phyloP scores from a whole-genome alignment of 345 rosid species.

The Eucalyptus cloeziana region DNA sequence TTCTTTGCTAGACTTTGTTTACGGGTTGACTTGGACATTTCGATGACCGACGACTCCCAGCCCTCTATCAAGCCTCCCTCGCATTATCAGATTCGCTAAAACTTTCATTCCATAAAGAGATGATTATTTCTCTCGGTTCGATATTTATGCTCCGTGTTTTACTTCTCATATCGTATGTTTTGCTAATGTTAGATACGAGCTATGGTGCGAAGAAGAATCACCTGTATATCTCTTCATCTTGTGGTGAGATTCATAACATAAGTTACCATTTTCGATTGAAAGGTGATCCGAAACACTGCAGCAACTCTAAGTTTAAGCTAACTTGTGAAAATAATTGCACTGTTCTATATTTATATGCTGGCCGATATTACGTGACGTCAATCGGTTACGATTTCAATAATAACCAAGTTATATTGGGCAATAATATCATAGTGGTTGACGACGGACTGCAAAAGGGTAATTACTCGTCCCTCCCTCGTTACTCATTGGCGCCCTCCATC shows the following conservation, averaged over 20 bases:
- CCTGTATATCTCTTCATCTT: rapidly evolving
- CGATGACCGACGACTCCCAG: not conserved
- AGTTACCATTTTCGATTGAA: not conserved
- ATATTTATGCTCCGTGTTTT: rapidly evolving
- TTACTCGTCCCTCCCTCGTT: not conserved
- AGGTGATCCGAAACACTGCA: rapidly evolving
- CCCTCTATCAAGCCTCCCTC: not conserved
- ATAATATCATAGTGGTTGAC: not conserved
- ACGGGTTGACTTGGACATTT: no score
- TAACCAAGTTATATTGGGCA: rapidly evolving
- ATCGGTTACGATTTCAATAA: rapidly evolving
- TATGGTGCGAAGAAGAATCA: rapidly evolving
- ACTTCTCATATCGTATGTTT: not conserved
- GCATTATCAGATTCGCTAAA: rapidly evolving
- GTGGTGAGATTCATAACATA: not conserved
- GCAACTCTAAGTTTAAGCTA: rapidly evolving
- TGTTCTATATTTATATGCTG: rapidly evolving
- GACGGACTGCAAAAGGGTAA: not conserved
- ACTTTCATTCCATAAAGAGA: not conserved
- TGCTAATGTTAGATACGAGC: rapidly evolving
- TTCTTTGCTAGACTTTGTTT: not conserved
- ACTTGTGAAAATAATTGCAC: no score
- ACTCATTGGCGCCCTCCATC: not conserved
- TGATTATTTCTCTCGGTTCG: not conserved
- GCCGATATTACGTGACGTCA: no score